A percentile compares a stretch with the other conserved stretches of the same genome.
Conservation (phyloP, 257 asterid species). For the Solanum rostratum region DNA sequence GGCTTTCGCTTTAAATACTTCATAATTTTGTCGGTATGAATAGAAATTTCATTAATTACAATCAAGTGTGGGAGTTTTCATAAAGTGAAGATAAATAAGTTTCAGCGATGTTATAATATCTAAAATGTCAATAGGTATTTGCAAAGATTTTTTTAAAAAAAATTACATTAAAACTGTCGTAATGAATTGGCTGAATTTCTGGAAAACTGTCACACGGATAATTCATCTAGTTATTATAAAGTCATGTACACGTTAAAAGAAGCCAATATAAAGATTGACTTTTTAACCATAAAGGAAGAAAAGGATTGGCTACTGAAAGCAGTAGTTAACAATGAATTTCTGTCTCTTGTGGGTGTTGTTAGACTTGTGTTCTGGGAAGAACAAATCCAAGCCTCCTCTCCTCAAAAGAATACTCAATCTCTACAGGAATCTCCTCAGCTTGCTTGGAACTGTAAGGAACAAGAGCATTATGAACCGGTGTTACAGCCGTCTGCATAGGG, state of each 20-base stretch:
- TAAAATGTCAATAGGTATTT: no score
- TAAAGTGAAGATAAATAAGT: neutral
- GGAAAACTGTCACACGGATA: neutral
- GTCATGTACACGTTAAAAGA: slow-evolving; percentile 18
- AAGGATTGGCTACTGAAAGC: slow-evolving; percentile 16
- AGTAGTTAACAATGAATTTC: neutral
- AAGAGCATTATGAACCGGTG: slow-evolving; percentile 32
- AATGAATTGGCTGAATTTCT: no score
- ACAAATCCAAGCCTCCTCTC: slow-evolving; percentile 74
- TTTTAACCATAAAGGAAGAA: neutral
- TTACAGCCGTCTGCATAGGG: slow-evolving; percentile 70
- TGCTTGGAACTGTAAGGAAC: slow-evolving; percentile 8
- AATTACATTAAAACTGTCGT: no score
- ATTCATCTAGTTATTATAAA: neutral
- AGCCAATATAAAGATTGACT: slow-evolving; percentile 16
- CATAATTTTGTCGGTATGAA: no score
- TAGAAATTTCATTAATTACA: no score
- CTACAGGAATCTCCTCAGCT: slow-evolving; percentile 25
- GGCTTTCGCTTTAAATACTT: no score
- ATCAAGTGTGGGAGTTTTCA: neutral
- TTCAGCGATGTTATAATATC: neutral
- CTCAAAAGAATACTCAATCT: slow-evolving; percentile 75
- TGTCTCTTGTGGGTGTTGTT: neutral
- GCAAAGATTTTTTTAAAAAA: no score
- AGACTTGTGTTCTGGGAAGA: slow-evolving; percentile 33